Percentiles rank a stretch among this genome's conserved stretches.
These are phyloP conservation scores for Myrmaecium sp. DNA, from an alignment of 2,329 filamentous ascomycete species.

Conservation along the genomic window DNA sequence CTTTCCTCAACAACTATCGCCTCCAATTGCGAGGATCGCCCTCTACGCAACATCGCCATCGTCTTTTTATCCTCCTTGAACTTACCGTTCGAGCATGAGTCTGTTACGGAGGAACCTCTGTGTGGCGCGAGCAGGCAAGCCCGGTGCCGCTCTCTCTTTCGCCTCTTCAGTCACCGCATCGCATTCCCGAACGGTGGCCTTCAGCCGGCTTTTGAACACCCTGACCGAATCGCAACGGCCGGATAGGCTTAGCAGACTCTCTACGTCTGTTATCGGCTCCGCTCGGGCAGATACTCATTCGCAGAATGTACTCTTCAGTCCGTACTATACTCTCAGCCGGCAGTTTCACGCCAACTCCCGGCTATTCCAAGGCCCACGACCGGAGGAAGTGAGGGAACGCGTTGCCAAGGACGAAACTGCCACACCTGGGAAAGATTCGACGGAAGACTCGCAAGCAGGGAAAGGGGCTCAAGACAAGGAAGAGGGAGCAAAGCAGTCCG, in stretches of 20 bases:
- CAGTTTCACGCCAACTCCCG: no score
- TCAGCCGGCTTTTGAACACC: constrained; percentile 28
- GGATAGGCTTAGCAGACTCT: no score
- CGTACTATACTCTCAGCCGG: no score
- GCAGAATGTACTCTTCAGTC: background rate
- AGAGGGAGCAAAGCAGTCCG: constrained; percentile 29
- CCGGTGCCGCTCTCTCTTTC: constrained; percentile 19
- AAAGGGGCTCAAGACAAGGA: constrained; percentile 25
- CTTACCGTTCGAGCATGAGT: constrained; percentile 28
- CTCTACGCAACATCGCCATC: background rate
- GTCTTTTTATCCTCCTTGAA: background rate
- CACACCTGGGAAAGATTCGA: background rate
- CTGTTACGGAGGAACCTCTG: constrained; percentile 22
- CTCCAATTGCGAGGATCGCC: no score
- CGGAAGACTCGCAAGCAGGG: no score
- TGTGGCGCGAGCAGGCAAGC: constrained; percentile 24
- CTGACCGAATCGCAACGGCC: constrained; percentile 9
- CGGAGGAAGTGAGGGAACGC: no score
- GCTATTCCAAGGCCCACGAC: no score
- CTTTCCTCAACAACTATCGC: no score
- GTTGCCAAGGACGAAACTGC: background rate
- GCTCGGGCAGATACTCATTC: background rate
- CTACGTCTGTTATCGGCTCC: background rate
- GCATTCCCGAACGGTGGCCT: constrained; percentile 29
- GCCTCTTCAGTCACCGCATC: constrained; percentile 20